Base-by-base conservation (phyloP, 2,329 filamentous ascomycete species). In the Botrytis medusae region DNA sequence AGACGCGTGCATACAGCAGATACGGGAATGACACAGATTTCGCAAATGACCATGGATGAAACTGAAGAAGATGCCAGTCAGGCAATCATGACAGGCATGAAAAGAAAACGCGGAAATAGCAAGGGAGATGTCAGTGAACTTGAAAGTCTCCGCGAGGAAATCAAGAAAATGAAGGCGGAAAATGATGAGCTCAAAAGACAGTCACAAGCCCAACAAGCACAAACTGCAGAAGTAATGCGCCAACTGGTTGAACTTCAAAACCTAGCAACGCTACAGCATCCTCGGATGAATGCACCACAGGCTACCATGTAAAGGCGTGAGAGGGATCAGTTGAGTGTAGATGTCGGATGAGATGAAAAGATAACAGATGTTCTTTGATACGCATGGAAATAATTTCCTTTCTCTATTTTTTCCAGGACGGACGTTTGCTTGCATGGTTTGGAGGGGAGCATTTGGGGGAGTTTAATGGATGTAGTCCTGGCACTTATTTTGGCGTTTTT, bases 1-100 rank as follows among this genome's bases (percentile, higher is more conserved):
- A 92, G 95, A 32, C 91, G 95, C 40, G 93, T 97, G n/a, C 95
- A 98, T 81, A 91, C 88, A 60, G 86, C 88, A 60, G 86, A 86
- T 65, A 84, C 85, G 59, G 83, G 80, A 42, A 80, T 83, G 8
- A 74, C 40, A 71, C 78, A 63, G 79, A 72, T 77, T 48, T 74
- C 42, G 71, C 78, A 63, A 79, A 72, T 77, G 59, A 76, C 77
- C 18, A 80, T 79, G n/a, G 84, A 84, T 68, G 85, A 87, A n/a
- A 79, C 77, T 1, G 80, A 79, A 75, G 77, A 79, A 60, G 81
- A 78, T 75, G 76, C 62, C 87, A 88, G 82, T 74, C 80, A 79
- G 88, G 71, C 71, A 46, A 87, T 82, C 37, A 71, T 72, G 37
- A 83, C 84, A 64, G 79, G 80, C 71, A 75, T 75, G 75, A 90